Percentiles rank a stretch among this genome's conserved stretches.
phyloP scores from a whole-genome alignment of 139 green algal species.

The Mychonastes homosphaera region DNA sequence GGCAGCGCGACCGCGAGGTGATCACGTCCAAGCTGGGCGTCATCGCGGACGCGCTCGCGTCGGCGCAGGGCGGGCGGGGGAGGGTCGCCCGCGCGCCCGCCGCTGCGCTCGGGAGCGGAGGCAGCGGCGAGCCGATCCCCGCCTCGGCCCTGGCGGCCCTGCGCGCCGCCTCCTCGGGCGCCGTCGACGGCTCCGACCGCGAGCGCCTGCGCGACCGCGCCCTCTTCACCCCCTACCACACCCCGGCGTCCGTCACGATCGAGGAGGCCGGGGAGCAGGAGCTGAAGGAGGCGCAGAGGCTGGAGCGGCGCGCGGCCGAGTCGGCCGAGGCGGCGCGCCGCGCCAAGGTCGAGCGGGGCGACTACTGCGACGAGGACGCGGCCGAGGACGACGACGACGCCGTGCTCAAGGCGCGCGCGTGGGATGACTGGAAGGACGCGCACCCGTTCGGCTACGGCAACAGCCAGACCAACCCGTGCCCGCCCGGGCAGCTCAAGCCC shows the following conservation, averaged over 20 bases:
- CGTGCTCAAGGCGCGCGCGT: constrained; percentile 34
- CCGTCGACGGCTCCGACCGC: background rate
- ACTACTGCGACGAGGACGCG: constrained; percentile 51
- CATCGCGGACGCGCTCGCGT: constrained; percentile 3
- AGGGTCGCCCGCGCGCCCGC: no score
- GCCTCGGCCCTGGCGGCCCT: background rate
- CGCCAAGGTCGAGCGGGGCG: constrained; percentile 8
- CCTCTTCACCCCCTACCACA: constrained; percentile 66
- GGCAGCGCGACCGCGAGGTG: constrained; percentile 14
- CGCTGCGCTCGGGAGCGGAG: no score
- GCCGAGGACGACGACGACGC: constrained; percentile 55
- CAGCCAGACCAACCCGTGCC: constrained; percentile 59
- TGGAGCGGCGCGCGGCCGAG: background rate
- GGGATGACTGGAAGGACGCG: constrained; percentile 76
- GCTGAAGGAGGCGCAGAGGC: constrained; percentile 12
- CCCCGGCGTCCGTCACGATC: constrained; percentile 59
- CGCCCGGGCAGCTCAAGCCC: no score
- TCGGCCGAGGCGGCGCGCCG: background rate
- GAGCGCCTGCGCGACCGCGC: background rate
- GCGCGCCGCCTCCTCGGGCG: background rate
- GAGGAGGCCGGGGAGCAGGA: constrained; percentile 37
- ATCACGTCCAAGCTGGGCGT: background rate
- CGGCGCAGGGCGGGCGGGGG: background rate
- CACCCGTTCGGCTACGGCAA: constrained; percentile 71
- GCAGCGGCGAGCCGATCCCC: no score